Base-by-base conservation (phyloP, 2,329 filamentous ascomycete genomes). In the Paecilomyces sp. region DNA sequence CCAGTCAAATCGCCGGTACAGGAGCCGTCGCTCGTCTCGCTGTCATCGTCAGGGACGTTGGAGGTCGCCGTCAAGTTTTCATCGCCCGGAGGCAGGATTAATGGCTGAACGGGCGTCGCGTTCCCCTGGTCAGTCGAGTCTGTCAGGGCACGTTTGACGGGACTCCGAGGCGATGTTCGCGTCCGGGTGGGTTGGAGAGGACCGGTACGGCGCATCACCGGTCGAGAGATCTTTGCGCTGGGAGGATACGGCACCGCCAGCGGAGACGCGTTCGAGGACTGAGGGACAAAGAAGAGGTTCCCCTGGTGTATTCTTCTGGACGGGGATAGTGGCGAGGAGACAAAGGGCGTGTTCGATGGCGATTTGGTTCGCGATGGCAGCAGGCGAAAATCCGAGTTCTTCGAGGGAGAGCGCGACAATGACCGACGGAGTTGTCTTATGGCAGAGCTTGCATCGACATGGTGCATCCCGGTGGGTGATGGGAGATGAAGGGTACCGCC, bases 391-490 rank as follows among this genome's bases (percentile, higher is more conserved):
- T 84, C 82, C 60, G 83, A 83, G 52, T 80, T 80, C 74, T 94
- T 96, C 33, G 93, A 96, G 11, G 93, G 93, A n/a, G 93, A 97
- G 68, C 92, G 85, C 60, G 92, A 97, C 64, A 97, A 82, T 28
- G 93, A 96, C 67, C 91, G 89, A 65, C 92, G 85, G 60, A 97
- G 81, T 68, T 91, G 90, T 70, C 91, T 85, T 64, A 96, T 89
- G 61, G 90, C 88, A 56, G 90, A 87, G 62, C 89, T 88, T 64
- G 91, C 86, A 78, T 96, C 90, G 68, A 93, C 88, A 75, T 90
- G 88, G 73, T 91, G 90, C 62, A 86, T 85, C 69, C 90, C 87
- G 55, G 90, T 93, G 60, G 93, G 92, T 63, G 92, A 96, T 64
- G 91, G 88, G 68, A 96, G 82, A 70, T 94, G 91, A 68, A 96